Conservation (phyloP, 495 filamentous ascomycete genomes). For the Penicillium salamii region DNA sequence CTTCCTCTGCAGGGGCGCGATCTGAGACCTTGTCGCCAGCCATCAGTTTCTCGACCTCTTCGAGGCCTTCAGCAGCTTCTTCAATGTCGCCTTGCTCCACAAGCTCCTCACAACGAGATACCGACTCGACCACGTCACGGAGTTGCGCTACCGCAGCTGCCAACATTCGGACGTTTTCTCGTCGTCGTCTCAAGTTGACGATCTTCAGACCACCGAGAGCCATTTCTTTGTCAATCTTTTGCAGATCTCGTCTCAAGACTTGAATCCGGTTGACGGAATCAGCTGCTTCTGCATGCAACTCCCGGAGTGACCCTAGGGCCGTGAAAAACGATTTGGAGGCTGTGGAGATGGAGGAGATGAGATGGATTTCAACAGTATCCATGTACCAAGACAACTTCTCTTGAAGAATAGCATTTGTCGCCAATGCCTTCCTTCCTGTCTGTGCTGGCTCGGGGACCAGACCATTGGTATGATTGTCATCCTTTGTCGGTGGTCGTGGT, state of each 20-base stretch:
- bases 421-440: slow-evolving; percentile 72
- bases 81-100: slow-evolving; percentile 81
- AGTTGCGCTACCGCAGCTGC: slow-evolving; percentile 81
- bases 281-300: slow-evolving; percentile 88
- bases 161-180: slow-evolving; percentile 82
- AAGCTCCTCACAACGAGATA: slow-evolving; percentile 72
- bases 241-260: slow-evolving; percentile 71
- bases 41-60: slow-evolving; percentile 73
- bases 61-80: slow-evolving; percentile 71
- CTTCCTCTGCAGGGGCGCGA: slow-evolving; percentile 17
- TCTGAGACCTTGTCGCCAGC: slow-evolving; percentile 55
- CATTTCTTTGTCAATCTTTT: slow-evolving; percentile 80
- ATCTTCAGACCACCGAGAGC: slow-evolving; percentile 83
- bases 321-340: slow-evolving; percentile 97
- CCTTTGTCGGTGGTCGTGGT: slow-evolving; percentile 50
- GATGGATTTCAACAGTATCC: slow-evolving; percentile 97
- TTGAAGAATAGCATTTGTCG: slow-evolving; percentile 97
- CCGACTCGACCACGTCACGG: slow-evolving; percentile 69
- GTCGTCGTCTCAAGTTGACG: slow-evolving; percentile 72
- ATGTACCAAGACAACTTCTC: slow-evolving; percentile 99
- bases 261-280: slow-evolving; percentile 89
- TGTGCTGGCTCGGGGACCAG: slow-evolving; percentile 51
- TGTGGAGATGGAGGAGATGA: slow-evolving; percentile 93
- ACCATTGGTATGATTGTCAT: slow-evolving; percentile 61
- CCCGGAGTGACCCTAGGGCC: slow-evolving; percentile 83